Evolutionary conservation across 2,329 filamentous ascomycete species (phyloP), one percentile per base, ranked within the genome.

Genomic region (Neocucurbitaria cava): DNA sequence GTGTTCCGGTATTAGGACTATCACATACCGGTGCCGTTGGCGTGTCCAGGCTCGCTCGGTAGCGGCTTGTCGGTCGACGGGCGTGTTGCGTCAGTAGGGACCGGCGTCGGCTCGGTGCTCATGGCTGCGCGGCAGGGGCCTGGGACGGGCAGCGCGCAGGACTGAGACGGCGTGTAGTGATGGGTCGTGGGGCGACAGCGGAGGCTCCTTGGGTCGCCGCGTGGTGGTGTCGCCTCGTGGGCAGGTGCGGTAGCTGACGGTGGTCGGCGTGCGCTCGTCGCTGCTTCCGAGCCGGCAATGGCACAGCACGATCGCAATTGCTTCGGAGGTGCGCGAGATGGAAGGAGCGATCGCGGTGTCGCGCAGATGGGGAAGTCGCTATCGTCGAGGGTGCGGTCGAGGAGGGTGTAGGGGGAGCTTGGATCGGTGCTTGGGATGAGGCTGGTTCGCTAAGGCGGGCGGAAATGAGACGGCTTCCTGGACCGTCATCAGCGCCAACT

Each of bases 401-500:
- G 64, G 43, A 51, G 60, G 44, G 54, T 57, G 65, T 64, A 62
- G 62, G 69, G 60, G 61, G 56, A 66, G 67, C 65, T 68, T 54
- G 54, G 66, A 63, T 65, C 59, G 58, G 62, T 61, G 62, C 65
- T 69, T 62, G 66, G 59, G 64, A 68, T 70, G 69, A 71, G 69
- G 69, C 68, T 71, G 69, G 70, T 69, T 66, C 69, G 67, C 68
- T 70, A 71, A 72, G 49, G 61, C 65, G 65, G 66, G 60, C 65
- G 69, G 70, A 73, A 73, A 73, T 73, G 70, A 73, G 69, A 65
- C 62, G 62, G 65, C 68, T 65, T 61, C 62, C 66, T 66, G 63
- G 55, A 66, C 60, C 62, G 60, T 64, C 64, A 62, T 64, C 61
- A 65, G 65, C 61, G 62, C 58, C 66, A 64, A 61, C 54, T 45